A percentile compares a stretch with the other conserved stretches of the same genome.
Evolutionary conservation across 495 filamentous ascomycete species (phyloP).

Genomic region (Letharia columbiana): DNA sequence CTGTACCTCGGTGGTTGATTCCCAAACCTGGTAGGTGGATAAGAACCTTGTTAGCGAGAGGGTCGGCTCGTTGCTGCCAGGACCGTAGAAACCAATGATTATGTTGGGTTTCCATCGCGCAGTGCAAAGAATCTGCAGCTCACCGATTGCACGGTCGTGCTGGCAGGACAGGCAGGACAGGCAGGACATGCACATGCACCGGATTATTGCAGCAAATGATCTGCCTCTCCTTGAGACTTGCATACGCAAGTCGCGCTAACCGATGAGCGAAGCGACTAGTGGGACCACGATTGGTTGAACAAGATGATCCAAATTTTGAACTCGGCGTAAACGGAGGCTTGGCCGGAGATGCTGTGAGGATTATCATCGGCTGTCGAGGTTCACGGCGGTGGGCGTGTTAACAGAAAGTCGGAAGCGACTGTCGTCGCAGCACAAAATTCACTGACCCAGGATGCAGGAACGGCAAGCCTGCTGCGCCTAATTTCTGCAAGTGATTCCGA

Average conservation of each 20-base stretch:
- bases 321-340: no score
- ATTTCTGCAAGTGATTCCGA: no score
- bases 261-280: no score
- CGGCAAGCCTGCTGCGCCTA: not conserved
- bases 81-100: not conserved
- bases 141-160: not conserved
- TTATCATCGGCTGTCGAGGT: not conserved
- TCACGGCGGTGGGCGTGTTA: not conserved
- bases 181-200: not conserved
- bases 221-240: not conserved
- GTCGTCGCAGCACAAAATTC: not conserved
- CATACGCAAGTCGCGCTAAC: not conserved
- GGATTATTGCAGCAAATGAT: not conserved
- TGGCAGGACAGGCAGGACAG: not conserved
- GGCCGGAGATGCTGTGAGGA: not conserved
- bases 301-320: not conserved
- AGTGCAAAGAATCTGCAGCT: not conserved
- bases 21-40: not conserved
- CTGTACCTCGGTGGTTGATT: no score
- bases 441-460: not conserved
- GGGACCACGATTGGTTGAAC: not conserved
- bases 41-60: not conserved
- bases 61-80: constrained; percentile 1
- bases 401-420: not conserved
- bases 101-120: not conserved